Evolutionary conservation across 257 asterid genomes (phyloP).

Genomic region (Lycium ferocissimum): DNA sequence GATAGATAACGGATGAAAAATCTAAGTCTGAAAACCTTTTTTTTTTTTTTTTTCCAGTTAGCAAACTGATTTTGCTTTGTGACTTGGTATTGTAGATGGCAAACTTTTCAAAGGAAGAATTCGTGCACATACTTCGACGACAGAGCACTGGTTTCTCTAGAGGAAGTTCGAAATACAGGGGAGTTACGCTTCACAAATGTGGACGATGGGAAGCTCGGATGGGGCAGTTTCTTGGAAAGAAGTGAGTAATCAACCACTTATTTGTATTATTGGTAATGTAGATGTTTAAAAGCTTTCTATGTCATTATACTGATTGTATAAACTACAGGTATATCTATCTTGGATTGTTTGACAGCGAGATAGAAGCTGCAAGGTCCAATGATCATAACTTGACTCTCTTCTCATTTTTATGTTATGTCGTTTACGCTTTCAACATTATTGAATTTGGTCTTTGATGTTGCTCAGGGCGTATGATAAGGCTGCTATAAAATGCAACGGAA

Average conservation of each 20-base stretch:
- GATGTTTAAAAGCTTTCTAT: no score
- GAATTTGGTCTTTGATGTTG: constrained; percentile 34
- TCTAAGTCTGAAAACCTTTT: background rate
- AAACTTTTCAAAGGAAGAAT: constrained; percentile 88
- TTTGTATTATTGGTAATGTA: no score
- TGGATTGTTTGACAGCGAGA: constrained; percentile 91
- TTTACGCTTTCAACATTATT: constrained; percentile 5
- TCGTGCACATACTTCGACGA: constrained; percentile 92
- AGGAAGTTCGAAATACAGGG: constrained; percentile 95
- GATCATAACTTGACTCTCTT: constrained; percentile 30
- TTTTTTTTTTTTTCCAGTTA: background rate
- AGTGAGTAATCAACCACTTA: constrained; percentile 50
- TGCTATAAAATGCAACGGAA: constrained; percentile 85
- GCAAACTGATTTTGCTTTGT: constrained; percentile 20
- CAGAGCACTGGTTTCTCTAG: constrained; percentile 93
- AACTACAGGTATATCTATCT: constrained; percentile 88
- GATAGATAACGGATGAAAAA: background rate
- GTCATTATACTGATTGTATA: no score
- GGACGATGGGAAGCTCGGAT: constrained; percentile 99
- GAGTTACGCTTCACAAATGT: constrained; percentile 95
- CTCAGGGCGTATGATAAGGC: constrained; percentile 94
- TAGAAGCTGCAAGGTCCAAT: constrained; percentile 91
- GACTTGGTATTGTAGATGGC: constrained; percentile 58
- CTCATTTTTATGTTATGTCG: constrained; percentile 6
- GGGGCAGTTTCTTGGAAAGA: constrained; percentile 99